Evolutionary conservation across 345 rosid genomes (phyloP).

Genomic region (Gossypium mustelinum): DNA sequence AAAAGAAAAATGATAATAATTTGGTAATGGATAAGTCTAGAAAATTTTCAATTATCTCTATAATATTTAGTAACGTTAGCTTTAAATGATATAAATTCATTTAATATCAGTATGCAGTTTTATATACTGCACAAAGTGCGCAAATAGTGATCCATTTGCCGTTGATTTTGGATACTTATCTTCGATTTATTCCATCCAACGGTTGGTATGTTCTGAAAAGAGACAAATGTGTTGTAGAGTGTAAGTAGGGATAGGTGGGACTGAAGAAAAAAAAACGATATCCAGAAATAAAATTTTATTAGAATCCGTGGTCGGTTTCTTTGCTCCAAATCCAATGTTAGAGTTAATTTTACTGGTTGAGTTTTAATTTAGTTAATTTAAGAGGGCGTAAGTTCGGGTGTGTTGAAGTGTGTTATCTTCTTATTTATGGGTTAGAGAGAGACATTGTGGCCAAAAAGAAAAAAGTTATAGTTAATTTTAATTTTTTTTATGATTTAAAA

Average conservation of each 20-base stretch:
- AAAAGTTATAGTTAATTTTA: too few relatives aligned
- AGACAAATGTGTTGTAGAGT: not conserved
- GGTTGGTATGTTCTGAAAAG: slow-evolving; percentile 18
- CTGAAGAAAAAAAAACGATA: too few relatives aligned
- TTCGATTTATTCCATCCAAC: slow-evolving; percentile 22
- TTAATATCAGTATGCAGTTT: not conserved
- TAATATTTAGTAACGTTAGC: not conserved
- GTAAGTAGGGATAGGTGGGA: too few relatives aligned
- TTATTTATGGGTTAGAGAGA: accelerated
- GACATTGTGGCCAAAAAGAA: accelerated
- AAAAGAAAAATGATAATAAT: not conserved
- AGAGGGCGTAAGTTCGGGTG: accelerated
- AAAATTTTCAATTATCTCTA: not conserved
- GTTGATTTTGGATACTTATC: slow-evolving; percentile 18
- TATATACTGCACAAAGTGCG: not conserved
- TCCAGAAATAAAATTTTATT: too few relatives aligned
- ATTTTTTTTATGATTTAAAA: too few relatives aligned
- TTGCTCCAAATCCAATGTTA: too few relatives aligned
- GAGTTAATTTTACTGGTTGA: too few relatives aligned
- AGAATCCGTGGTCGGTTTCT: too few relatives aligned
- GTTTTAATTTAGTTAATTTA: too few relatives aligned
- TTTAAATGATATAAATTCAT: too few relatives aligned
- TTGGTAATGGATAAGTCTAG: not conserved
- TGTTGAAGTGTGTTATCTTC: accelerated
- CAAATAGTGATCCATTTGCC: not conserved